Base-by-base conservation (phyloP, 306 rosid species). In the Vigna trinervia region DNA sequence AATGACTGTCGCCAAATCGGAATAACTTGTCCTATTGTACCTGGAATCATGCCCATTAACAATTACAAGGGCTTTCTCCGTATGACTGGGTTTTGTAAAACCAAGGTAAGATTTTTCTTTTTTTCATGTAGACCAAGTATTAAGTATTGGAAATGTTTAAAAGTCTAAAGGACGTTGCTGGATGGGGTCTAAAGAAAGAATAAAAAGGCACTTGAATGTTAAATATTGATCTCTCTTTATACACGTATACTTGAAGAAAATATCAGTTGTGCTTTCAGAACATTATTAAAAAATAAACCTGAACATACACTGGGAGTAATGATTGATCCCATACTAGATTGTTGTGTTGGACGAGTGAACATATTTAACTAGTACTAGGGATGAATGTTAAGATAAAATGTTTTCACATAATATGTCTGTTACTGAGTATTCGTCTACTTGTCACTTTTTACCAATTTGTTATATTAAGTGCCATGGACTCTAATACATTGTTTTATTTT, bases 51-150 rank as follows among this genome's bases (percentile, higher is more conserved):
- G 99, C 98, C 98, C 71, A 92, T 96, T 48, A 92, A 96, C 82
- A 96, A 96, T 84, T 96, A 96, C 87, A 96, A 88, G 75, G 99
- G 99, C 8, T 96, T 96, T 81, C 1, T 91, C 41, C 97, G 99
- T 74, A 96, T 96, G 99, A 92, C 97, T 75, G 97, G 97, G 19
- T 96, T 95, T 83, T 96, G 99, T 87, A 96, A 92, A 89, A 92
- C 99, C 20, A 96, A 84, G 98, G 98, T 92, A 85, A 74, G 84
- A 60, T 51, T 8, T 17, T 22, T 1, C 1, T 6, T 36, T 34
- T 67, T 6, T 36, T 34, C 54, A 5, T 36, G 22, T 57, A 75
- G 62, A 75, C 58, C 53, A 17, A 22, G 51, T 63, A 64, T 72
- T 72, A 23, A 53, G 38, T 72, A 61, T 66, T 43, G 58, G 65